These are phyloP conservation scores for Serendipita sp. DNA, from an alignment of 768 basidiomycete species.

Conservation along the genomic window DNA sequence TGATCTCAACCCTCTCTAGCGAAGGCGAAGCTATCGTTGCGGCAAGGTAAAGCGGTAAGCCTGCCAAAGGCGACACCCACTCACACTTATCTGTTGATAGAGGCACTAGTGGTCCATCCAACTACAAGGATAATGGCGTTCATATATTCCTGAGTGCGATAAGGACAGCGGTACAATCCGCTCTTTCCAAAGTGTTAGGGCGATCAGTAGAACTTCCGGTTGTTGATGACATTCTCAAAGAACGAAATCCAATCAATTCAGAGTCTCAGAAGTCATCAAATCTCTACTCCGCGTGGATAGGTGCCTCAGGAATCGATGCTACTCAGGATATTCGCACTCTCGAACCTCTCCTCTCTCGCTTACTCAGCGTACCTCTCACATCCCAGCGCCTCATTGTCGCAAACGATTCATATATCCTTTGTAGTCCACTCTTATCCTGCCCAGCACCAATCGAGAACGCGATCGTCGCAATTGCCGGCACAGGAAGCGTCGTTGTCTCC, in stretches of 20 bases:
- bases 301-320: constrained; percentile 69
- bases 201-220: constrained; percentile 12
- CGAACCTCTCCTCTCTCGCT: constrained; percentile 34
- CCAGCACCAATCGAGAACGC: constrained; percentile 39
- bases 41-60: not conserved
- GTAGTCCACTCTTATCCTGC: constrained; percentile 54
- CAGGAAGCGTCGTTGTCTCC: constrained; percentile 60
- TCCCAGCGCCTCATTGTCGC: constrained; percentile 38
- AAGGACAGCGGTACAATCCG: constrained; percentile 33
- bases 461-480: constrained; percentile 64
- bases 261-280: not conserved
- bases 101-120: constrained; percentile 63
- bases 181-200: constrained; percentile 23
- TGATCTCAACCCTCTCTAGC: constrained; percentile 32
- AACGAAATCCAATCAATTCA: not conserved
- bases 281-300: constrained; percentile 65
- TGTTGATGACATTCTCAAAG: constrained; percentile 9
- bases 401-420: constrained; percentile 77
- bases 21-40: not conserved
- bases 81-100: constrained; percentile 27
- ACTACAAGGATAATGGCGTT: constrained; percentile 63
- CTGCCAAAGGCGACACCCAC: not conserved
- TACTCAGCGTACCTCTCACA: constrained; percentile 43
- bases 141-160: constrained; percentile 44
- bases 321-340: constrained; percentile 43